Evolutionary conservation across 192 early-diverging fungal species (phyloP).

Genomic region (Coemansia brasiliensis): DNA sequence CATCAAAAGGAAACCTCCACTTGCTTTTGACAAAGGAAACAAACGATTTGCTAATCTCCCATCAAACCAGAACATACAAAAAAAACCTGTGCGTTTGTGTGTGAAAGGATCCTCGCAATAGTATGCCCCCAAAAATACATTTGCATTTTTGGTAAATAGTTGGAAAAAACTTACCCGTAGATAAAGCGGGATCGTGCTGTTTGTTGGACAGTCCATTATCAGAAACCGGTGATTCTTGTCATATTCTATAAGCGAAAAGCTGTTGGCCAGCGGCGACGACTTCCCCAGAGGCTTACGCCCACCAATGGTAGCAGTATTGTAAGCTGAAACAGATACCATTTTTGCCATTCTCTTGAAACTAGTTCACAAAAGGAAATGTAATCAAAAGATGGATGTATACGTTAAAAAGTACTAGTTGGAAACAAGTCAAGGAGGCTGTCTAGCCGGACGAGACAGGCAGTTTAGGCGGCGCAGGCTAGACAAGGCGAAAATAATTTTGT

Average conservation of each 20-base stretch:
- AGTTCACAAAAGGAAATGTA: background rate
- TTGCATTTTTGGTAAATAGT: too few relatives aligned
- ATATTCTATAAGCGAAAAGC: slow-evolving; percentile 54
- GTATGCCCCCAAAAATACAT: background rate
- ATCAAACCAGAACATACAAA: background rate
- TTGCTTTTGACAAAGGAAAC: background rate
- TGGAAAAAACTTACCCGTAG: slow-evolving; percentile 48
- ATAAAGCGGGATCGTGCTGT: slow-evolving; percentile 74
- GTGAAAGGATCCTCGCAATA: too few relatives aligned
- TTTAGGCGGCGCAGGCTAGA: slow-evolving; percentile 4
- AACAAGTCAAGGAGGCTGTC: slow-evolving; percentile 4
- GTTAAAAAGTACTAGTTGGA: background rate
- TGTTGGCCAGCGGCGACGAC: slow-evolving; percentile 44
- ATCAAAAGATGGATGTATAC: background rate
- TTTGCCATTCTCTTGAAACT: slow-evolving; percentile 24
- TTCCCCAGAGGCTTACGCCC: slow-evolving; percentile 53
- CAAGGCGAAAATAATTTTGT: background rate
- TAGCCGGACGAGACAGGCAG: slow-evolving; percentile 3
- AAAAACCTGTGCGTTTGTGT: too few relatives aligned
- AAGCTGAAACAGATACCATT: slow-evolving; percentile 45
- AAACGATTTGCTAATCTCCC: background rate
- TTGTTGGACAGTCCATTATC: slow-evolving; percentile 91
- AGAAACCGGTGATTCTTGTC: slow-evolving; percentile 71
- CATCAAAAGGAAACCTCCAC: background rate
- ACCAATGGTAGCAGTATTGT: slow-evolving; percentile 35